Percentiles rank a stretch among this genome's conserved stretches.
Evolutionary conservation across 306 rosid species (phyloP).

Genomic region (Rubus parviflorus): DNA sequence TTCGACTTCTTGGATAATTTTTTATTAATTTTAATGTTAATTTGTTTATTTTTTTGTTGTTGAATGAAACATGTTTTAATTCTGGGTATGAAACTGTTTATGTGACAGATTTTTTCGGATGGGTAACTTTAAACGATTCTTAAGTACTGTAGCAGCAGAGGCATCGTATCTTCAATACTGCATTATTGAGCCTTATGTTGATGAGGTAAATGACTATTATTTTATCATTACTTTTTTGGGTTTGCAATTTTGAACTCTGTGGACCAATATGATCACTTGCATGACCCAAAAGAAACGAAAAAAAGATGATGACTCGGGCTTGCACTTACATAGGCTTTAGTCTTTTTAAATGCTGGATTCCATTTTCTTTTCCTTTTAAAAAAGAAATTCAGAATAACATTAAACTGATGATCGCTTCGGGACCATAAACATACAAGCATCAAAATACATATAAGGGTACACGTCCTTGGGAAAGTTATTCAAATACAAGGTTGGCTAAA

Average conservation of each 20-base stretch:
- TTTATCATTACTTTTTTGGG: neutral
- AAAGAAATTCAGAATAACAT: neutral
- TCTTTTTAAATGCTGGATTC: neutral
- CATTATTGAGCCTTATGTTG: constrained; percentile 68
- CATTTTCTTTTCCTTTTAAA: too few relatives aligned
- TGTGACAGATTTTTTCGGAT: constrained; percentile 58
- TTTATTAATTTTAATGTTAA: neutral
- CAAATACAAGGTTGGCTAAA: neutral
- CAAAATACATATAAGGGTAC: neutral
- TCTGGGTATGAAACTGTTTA: constrained; percentile 15
- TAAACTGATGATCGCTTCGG: neutral
- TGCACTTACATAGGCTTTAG: neutral
- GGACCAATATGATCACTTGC: neutral
- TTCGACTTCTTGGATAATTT: neutral
- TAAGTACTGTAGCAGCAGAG: constrained; percentile 50
- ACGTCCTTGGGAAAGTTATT: neutral
- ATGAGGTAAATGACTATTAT: constrained; percentile 56
- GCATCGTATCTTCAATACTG: constrained; percentile 86
- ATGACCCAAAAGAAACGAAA: neutral
- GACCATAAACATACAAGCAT: neutral
- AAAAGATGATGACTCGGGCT: neutral
- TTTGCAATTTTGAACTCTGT: neutral
- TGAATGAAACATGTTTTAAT: neutral
- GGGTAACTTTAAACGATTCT: constrained; percentile 68
- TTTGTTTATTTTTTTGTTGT: neutral